phyloP scores from a whole-genome alignment of 2,329 filamentous ascomycete genomes.

The Cylindrodendrum hubeiense region DNA sequence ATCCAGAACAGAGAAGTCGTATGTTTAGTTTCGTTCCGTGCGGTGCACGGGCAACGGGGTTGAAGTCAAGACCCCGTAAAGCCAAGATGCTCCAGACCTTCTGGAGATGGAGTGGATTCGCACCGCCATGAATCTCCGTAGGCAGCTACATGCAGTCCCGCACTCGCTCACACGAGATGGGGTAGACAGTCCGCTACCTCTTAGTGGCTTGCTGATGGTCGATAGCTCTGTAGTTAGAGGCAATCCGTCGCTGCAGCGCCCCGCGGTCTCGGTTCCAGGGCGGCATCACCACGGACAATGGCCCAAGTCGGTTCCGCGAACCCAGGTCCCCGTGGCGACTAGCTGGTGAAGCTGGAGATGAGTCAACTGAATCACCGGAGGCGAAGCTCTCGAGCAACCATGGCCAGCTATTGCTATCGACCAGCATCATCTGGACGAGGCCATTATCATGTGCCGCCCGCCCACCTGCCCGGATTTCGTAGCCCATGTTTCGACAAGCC shows the following conservation, averaged over 20 bases:
- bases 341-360: not conserved
- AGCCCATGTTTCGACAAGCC: conserved; percentile 24
- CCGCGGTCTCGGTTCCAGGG: not conserved
- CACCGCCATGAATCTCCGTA: not conserved
- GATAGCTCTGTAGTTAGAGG: conserved; percentile 7
- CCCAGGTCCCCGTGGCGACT: not conserved
- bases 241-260: not conserved
- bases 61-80: not conserved
- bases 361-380: not conserved
- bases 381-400: not conserved
- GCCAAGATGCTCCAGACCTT: not conserved
- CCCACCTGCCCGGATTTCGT: not conserved
- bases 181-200: not conserved
- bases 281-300: not conserved
- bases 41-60: not conserved
- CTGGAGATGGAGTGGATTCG: not conserved
- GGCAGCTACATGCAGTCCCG: not conserved
- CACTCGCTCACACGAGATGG: not conserved
- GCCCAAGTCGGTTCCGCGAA: not conserved
- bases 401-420: not conserved
- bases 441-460: conserved; percentile 20
- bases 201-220: conserved; percentile 10
- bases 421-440: not conserved
- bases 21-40: not conserved
- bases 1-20: not conserved